Percentiles rank a stretch among this genome's conserved stretches.
Evolutionary conservation across 2,329 filamentous ascomycete species (phyloP).

Genomic region (Beauveria sp.): DNA sequence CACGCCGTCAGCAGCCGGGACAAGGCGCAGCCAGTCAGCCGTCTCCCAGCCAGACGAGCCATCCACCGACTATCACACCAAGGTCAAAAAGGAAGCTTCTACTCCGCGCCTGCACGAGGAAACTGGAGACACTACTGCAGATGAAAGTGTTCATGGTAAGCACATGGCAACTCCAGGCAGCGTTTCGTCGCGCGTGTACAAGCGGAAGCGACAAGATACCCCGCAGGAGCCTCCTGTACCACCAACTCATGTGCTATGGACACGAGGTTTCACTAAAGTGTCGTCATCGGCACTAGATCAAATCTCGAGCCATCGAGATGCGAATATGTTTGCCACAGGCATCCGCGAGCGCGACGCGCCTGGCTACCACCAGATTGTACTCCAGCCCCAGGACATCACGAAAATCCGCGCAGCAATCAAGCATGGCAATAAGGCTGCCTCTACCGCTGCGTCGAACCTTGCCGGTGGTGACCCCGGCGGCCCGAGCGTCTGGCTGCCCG

Average conservation of each 20-base stretch:
- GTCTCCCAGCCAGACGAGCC: conserved; percentile 41
- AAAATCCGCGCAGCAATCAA: conserved; percentile 69
- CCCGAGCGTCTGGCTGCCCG: conserved; percentile 55
- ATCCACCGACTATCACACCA: conserved; percentile 32
- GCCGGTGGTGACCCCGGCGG: conserved; percentile 51
- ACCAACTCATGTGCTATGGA: conserved; percentile 64
- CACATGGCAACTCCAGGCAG: conserved; percentile 30
- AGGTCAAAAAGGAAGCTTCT: conserved; percentile 52
- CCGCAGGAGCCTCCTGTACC: conserved; percentile 42
- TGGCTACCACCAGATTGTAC: conserved; percentile 65
- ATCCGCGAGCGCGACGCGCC: conserved; percentile 69
- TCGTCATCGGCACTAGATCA: conserved; percentile 67
- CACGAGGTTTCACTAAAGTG: conserved; percentile 67
- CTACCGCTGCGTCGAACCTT: conserved; percentile 52
- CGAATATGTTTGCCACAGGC: conserved; percentile 71
- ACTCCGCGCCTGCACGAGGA: conserved; percentile 50
- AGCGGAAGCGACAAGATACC: conserved; percentile 51
- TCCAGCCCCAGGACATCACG: conserved; percentile 70
- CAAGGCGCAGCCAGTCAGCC: conserved; percentile 38
- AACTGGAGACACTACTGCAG: conserved; percentile 46
- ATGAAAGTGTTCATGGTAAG: conserved; percentile 41
- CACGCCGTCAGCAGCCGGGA: conserved; percentile 27
- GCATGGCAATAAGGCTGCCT: conserved; percentile 60
- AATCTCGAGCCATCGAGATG: conserved; percentile 68
- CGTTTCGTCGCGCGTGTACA: conserved; percentile 33